phyloP scores from a whole-genome alignment of 345 rosid genomes.

The Geranium brycei region DNA sequence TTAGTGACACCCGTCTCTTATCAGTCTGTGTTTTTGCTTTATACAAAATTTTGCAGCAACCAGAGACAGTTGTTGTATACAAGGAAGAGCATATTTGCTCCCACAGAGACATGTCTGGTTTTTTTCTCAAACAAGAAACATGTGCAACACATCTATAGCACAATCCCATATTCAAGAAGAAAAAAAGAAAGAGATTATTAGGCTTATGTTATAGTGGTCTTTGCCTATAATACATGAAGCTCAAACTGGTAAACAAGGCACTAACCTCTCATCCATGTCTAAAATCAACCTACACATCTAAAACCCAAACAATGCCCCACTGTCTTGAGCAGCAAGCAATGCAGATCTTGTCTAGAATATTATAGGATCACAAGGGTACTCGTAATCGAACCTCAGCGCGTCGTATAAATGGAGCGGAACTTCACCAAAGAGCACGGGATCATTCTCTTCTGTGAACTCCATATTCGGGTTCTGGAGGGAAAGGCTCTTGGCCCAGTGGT shows the following conservation, averaged over 20 bases:
- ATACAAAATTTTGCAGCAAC: too few species aligned
- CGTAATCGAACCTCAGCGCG: conserved; percentile 45
- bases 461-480: conserved; percentile 39
- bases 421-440: conserved; percentile 28
- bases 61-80: too few species aligned
- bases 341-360: conserved; percentile 22
- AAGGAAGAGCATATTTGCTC: too few species aligned
- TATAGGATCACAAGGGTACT: conserved; percentile 38
- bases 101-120: too few species aligned
- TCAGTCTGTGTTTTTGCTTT: too few species aligned
- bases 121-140: too few species aligned
- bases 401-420: conserved; percentile 39
- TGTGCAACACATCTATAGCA: too few species aligned
- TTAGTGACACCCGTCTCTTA: too few species aligned
- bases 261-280: neutral
- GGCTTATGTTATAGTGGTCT: too few species aligned
- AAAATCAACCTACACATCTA: neutral
- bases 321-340: too few species aligned
- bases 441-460: conserved; percentile 29
- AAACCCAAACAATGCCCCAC: too few species aligned
- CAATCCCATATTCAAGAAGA: neutral
- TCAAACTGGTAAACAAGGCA: neutral
- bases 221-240: neutral
- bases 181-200: neutral
- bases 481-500: conserved; percentile 29